Conservation (phyloP, 352 stramenopile species). For the Pythium diclinum region DNA sequence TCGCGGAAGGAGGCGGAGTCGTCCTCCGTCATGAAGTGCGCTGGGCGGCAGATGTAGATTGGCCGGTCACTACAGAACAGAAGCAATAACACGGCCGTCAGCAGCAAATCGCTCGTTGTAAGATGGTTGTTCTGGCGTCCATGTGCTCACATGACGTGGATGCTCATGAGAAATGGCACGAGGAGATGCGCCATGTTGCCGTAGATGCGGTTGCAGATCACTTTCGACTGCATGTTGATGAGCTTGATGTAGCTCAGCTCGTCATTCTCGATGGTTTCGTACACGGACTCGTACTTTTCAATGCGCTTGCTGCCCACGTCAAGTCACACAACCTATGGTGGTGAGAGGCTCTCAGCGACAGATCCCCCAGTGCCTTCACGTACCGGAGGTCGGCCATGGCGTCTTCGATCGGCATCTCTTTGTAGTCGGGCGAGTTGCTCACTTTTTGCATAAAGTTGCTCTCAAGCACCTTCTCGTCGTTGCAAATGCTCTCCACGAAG, state of each 20-base stretch:
- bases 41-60: slow-evolving; percentile 43
- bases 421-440: slow-evolving; percentile 57
- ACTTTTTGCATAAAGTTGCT: slow-evolving; percentile 53
- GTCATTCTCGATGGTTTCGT: slow-evolving; percentile 58
- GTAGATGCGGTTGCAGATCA: slow-evolving; percentile 52
- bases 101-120: background rate
- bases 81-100: background rate
- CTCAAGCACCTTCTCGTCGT: slow-evolving; percentile 59
- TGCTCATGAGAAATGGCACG: slow-evolving; percentile 50
- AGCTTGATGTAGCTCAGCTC: slow-evolving; percentile 76
- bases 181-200: slow-evolving; percentile 48
- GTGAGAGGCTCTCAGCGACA: no score
- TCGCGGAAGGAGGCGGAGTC: slow-evolving; percentile 29
- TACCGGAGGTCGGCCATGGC: slow-evolving; percentile 55
- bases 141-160: slow-evolving; percentile 39
- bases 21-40: slow-evolving; percentile 31
- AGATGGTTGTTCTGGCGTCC: background rate
- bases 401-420: slow-evolving; percentile 41
- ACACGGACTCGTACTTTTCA: slow-evolving; percentile 66
- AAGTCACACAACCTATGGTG: background rate
- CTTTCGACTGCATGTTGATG: slow-evolving; percentile 63
- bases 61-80: slow-evolving; percentile 27
- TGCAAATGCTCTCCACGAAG: slow-evolving; percentile 85
- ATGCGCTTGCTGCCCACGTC: slow-evolving; percentile 35
- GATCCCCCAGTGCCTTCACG: background rate